A percentile compares a stretch with the other conserved stretches of the same genome.
Conservation (phyloP, 192 early-diverging fungal genomes). For the Coemansia sp. region DNA sequence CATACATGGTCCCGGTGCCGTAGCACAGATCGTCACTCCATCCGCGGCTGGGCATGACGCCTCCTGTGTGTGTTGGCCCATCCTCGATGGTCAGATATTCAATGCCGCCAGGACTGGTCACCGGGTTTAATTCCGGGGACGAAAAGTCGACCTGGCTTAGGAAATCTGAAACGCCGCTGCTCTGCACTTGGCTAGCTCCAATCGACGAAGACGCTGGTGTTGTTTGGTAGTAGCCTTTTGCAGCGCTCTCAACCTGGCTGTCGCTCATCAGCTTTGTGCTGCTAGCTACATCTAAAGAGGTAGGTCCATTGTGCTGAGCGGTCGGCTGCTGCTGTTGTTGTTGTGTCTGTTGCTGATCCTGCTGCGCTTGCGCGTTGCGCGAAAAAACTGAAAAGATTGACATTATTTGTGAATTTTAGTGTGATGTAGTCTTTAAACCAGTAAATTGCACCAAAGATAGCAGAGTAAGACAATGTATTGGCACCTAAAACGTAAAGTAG, state of each 20-base stretch:
- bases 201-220: constrained; percentile 11
- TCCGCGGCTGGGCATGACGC: constrained; percentile 70
- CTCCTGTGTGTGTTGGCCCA: constrained; percentile 36
- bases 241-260: constrained; percentile 16
- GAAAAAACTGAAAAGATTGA: constrained; percentile 52
- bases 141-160: constrained; percentile 51
- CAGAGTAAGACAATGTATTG: background rate
- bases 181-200: constrained; percentile 31
- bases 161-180: constrained; percentile 48
- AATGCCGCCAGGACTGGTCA: constrained; percentile 37
- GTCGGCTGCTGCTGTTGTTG: constrained; percentile 36
- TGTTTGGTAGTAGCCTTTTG: constrained; percentile 29
- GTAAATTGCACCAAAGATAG: constrained; percentile 3
- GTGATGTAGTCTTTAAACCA: background rate
- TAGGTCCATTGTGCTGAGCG: constrained; percentile 11
- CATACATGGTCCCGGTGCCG: constrained; percentile 77
- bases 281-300: constrained; percentile 1
- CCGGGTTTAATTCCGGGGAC: constrained; percentile 33
- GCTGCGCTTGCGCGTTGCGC: constrained; percentile 17
- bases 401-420: constrained; percentile 21
- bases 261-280: constrained; percentile 21
- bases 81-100: constrained; percentile 55
- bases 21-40: constrained; percentile 82
- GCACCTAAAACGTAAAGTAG: background rate
- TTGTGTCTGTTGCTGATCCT: background rate